phyloP scores from a whole-genome alignment of 1,284 basidiomycete genomes.

The Neolentinus lepideus region DNA sequence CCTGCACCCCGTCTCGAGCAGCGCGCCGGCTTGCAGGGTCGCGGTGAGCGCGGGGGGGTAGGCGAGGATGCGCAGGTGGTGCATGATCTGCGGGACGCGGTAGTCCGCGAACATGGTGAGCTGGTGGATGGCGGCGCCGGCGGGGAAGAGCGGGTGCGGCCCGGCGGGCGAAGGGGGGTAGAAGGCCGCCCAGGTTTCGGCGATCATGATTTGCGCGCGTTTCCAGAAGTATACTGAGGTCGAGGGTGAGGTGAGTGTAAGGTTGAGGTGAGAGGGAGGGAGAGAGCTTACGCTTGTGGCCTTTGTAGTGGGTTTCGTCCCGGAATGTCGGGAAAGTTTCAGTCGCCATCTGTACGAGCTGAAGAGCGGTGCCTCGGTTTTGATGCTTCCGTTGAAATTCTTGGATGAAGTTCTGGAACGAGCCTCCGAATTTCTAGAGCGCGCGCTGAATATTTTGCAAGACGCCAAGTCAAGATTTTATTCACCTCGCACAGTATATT shows the following conservation, averaged over 20 bases:
- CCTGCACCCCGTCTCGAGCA: conserved; percentile 44
- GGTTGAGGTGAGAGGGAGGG: not conserved
- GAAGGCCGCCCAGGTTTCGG: conserved; percentile 80
- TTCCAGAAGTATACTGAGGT: conserved; percentile 71
- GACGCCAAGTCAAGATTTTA: not conserved
- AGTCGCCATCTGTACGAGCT: conserved; percentile 64
- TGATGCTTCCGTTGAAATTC: conserved; percentile 47
- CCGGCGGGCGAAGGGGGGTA: conserved; percentile 39
- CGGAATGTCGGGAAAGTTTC: conserved; percentile 70
- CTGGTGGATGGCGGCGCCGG: conserved; percentile 49
- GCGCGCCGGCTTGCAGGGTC: conserved; percentile 33
- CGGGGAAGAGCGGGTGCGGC: conserved; percentile 40
- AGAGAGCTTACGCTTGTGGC: conserved; percentile 40
- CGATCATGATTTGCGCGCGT: conserved; percentile 78
- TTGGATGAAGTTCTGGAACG: conserved; percentile 58
- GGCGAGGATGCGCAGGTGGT: conserved; percentile 65
- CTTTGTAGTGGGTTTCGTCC: conserved; percentile 56
- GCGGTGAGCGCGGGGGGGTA: conserved; percentile 54
- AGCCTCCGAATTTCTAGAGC: conserved; percentile 70
- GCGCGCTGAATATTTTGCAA: not conserved
- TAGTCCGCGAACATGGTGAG: conserved; percentile 89
- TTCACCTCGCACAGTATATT: conserved; percentile 57
- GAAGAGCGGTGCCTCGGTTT: conserved; percentile 54
- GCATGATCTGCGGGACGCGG: conserved; percentile 77
- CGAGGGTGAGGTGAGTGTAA: not conserved